Conservation (phyloP, 2,329 filamentous ascomycete genomes). For the Apiospora marii region DNA sequence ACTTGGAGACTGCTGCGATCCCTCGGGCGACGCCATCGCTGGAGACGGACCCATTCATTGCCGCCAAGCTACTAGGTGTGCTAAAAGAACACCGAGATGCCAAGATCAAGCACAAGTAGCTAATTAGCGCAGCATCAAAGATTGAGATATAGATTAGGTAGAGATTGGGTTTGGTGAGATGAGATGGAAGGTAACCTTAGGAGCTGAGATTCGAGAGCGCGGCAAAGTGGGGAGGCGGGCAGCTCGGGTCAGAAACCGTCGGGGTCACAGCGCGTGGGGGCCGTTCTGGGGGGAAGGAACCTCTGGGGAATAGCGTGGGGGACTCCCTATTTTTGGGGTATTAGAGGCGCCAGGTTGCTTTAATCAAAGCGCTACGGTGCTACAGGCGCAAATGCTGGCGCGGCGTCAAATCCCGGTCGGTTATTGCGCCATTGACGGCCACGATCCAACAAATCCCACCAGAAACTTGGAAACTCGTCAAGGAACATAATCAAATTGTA, state of each 20-base stretch:
- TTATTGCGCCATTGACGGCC: not conserved
- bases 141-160: conserved; percentile 9
- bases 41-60: not conserved
- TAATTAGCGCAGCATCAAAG: not conserved
- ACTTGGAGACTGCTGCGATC: conserved; percentile 15
- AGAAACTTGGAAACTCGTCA: not conserved
- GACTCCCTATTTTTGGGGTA: not conserved
- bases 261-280: not conserved
- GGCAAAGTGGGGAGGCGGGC: not conserved
- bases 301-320: conserved; percentile 20
- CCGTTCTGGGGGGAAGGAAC: not conserved
- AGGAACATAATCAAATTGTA: not conserved
- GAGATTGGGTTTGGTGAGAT: not conserved
- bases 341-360: no score
- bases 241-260: not conserved
- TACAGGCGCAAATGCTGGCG: no score
- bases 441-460: not conserved
- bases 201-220: not conserved
- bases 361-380: not conserved
- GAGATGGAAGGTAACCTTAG: not conserved
- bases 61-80: not conserved
- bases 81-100: not conserved
- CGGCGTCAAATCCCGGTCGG: not conserved
- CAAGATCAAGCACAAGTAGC: no score
- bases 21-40: conserved; percentile 6